Base-by-base conservation (phyloP, 805 yeast species). In the Saturnispora ahearnii region DNA sequence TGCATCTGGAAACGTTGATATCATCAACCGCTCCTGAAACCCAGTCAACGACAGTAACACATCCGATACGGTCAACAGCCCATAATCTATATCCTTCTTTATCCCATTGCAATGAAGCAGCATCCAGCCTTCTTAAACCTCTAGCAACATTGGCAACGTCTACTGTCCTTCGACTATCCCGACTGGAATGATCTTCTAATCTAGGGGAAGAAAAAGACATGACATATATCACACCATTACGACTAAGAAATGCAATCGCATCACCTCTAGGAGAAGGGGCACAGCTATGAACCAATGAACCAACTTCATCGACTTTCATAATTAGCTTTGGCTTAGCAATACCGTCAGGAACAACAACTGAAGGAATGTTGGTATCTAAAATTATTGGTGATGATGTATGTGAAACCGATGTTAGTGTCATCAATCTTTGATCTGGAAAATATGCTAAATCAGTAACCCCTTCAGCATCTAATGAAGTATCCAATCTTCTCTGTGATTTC, bases 211-310 rank as follows among this genome's bases (percentile, higher is more conserved):
- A 72, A 36, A 48, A 41, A 5, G 41, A 34, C 64, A 85, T 76
- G 37, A 88, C 69, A 57, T 77, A 87, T 0, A 89, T 81, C 1
- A 78, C 70, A 0, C 98, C 98, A 49, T 79, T 80, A 52, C 86
- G 78, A 60, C 85, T 93, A 21, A 89, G 65, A 57, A 86, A 83
- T 2, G 91, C 95, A 29, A 88, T 73, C 0, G 93, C 83, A 61
- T 89, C 95, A 30, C 93, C 90, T 22, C 96, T 70, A 1, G 96
- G 96, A 3, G 95, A 85, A 0, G 86, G 74, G 22, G 82, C 81
- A 50, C 83, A 78, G 42, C 73, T 72, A 62, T 90, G 95, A 51
- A 89, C 84, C 5, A 79, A 72, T 2, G 85, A 77, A 0, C 98
- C 97, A 13, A 90, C 76, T 58, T 90, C 95, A 49, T 84, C 86